Percentiles rank a stretch among this genome's conserved stretches.
phyloP scores from a whole-genome alignment of 306 rosid species.

The Potentilla sterilis region DNA sequence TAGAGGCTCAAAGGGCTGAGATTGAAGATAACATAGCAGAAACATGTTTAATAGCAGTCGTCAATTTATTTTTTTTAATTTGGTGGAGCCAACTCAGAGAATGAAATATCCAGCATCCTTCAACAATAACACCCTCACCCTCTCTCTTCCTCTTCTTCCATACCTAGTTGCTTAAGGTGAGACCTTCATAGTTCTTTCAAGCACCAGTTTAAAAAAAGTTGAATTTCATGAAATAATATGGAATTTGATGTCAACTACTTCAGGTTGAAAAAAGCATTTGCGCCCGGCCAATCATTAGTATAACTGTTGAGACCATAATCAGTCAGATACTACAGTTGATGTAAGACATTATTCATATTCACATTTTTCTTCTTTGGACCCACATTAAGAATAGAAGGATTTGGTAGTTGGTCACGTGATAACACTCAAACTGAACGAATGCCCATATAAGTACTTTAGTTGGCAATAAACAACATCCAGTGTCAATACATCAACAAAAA shows the following conservation, averaged over 20 bases:
- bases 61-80: neutral
- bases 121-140: neutral
- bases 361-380: neutral
- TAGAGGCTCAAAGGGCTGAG: neutral
- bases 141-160: neutral
- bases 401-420: neutral
- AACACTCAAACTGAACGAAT: neutral
- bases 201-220: neutral
- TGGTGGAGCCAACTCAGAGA: neutral
- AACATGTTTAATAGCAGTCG: neutral
- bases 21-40: neutral
- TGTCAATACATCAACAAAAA: neutral
- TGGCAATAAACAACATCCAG: neutral
- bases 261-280: neutral
- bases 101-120: neutral
- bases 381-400: neutral
- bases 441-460: neutral
- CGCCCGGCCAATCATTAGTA: neutral
- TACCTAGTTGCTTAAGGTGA: neutral
- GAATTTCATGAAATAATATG: neutral
- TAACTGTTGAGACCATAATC: neutral
- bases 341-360: neutral
- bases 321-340: neutral
- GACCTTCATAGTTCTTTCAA: neutral
- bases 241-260: neutral